A percentile compares a stretch with the other conserved stretches of the same genome.
Conservation (phyloP, 2,329 filamentous ascomycete genomes). For the Drechslerella dactyloides region DNA sequence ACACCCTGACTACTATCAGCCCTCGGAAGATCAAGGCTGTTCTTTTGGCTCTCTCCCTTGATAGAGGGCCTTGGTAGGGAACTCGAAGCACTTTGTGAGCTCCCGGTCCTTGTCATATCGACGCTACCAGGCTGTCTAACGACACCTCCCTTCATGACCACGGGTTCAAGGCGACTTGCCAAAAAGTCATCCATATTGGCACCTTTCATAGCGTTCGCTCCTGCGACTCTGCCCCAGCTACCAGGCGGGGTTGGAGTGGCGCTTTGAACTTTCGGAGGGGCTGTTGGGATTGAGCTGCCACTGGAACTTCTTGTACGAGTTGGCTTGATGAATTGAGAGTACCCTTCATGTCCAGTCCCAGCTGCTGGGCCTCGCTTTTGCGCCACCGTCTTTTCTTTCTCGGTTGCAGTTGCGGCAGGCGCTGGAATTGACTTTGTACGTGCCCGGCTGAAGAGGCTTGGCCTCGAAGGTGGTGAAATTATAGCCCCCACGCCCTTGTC, state of each 20-base stretch:
- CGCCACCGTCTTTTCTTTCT: constrained; percentile 27
- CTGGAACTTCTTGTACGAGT: constrained; percentile 39
- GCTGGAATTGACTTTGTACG: constrained; percentile 39
- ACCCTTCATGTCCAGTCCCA: constrained; percentile 92
- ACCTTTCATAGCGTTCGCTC: constrained; percentile 58
- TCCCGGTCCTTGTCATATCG: constrained; percentile 59
- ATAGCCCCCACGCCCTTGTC: constrained; percentile 17
- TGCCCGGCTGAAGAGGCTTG: constrained; percentile 31
- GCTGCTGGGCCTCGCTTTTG: constrained; percentile 72
- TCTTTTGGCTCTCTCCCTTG: constrained; percentile 43
- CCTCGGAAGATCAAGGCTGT: constrained; percentile 36
- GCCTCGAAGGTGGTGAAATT: constrained; percentile 21
- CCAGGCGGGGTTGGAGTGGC: constrained; percentile 30
- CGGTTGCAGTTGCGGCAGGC: constrained; percentile 13
- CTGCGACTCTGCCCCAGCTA: constrained; percentile 57
- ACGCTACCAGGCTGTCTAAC: constrained; percentile 56
- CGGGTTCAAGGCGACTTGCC: constrained; percentile 61
- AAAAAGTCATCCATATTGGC: constrained; percentile 62
- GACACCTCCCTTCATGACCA: constrained; percentile 62
- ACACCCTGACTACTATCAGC: constrained; percentile 37
- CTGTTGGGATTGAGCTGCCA: constrained; percentile 36
- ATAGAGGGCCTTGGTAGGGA: constrained; percentile 25
- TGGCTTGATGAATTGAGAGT: constrained; percentile 57
- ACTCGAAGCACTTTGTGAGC: constrained; percentile 52
- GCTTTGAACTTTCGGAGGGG: constrained; percentile 23